Base-by-base conservation (phyloP, 148 eudicot genomes). In the Euryodendron excelsum region DNA sequence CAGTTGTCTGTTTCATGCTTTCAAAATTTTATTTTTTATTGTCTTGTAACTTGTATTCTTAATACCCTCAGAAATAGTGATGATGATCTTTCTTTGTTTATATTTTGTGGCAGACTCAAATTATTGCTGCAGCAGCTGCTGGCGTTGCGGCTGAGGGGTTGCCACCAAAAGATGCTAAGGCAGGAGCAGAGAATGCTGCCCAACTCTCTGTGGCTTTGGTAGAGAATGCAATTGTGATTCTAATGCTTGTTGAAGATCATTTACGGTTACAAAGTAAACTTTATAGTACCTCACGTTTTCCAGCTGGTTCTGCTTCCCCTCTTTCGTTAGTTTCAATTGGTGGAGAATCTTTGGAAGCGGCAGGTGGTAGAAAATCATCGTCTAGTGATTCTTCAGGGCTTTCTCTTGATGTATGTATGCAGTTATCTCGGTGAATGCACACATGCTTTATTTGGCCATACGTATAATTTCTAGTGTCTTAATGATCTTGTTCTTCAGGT, bases 181-280 rank as follows among this genome's bases (percentile, higher is more conserved):
- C 88, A 44, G 98, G 87, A 86, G 97, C 99, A 60, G 99, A 91
- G 55, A 90, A 89, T 86, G 95, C 99, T 80, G 98, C 98, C 67
- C 99, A 96, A 83, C 98, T 93, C 84, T 96, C 99, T 67, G 99
- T 96, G 61, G 97, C 94, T 59, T 84, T 96, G 89, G 99, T 96
- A 44, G 99, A 96, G 90, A 96, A 96, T 89, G 95, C 99, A 80
- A 96, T 96, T 79, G 99, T 96, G 72, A 89, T 88, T 72, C 83
- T 96, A 85, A 96, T 96, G 99, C 93, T 96, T 81, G 99, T 96
- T 83, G 99, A 96, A 83, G 99, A 96, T 83, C 99, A 96, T 86
- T 86, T 96, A 73, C 93, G 99, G 33, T 75, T 96, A 56, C 99
- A 96, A 86, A 93, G 93, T 88, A 96, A 96, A 87, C 79, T 88